These are phyloP conservation scores for Candida morakotiae DNA, from an alignment of 805 yeast species.

Conservation along the genomic window DNA sequence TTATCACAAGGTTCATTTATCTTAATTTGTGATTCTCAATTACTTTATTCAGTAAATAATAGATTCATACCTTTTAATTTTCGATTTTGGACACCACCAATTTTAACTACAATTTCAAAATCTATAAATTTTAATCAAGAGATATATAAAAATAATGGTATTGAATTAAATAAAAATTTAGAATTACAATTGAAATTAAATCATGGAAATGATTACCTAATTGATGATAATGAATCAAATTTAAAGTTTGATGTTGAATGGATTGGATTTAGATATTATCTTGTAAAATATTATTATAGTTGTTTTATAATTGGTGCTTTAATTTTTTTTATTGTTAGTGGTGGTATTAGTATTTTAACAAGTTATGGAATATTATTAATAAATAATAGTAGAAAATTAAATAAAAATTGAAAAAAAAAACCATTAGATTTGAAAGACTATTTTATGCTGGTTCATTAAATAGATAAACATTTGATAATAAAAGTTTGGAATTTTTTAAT, in stretches of 20 bases:
- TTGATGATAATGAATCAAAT: slow-evolving; percentile 14
- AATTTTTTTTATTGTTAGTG: slow-evolving; percentile 33
- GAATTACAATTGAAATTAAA: background rate
- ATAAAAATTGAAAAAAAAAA: background rate
- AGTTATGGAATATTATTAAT: slow-evolving; percentile 7
- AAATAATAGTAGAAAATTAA: background rate
- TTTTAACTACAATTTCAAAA: slow-evolving; percentile 13
- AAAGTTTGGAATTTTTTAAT: background rate
- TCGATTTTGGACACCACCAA: slow-evolving; percentile 35
- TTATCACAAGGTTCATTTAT: slow-evolving; percentile 11
- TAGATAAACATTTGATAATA: too few relatives aligned
- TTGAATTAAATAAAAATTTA: background rate
- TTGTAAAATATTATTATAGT: slow-evolving; percentile 29
- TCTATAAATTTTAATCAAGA: background rate
- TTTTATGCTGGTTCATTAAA: background rate
- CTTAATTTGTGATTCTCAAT: slow-evolving; percentile 28
- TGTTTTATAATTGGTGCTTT: slow-evolving; percentile 34
- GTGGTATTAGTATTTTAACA: slow-evolving; percentile 24
- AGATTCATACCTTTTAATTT: slow-evolving; percentile 31
- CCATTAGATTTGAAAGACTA: background rate
- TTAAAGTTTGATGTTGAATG: slow-evolving; percentile 29
- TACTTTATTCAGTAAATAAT: slow-evolving; percentile 27
- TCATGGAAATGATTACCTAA: slow-evolving; percentile 8
- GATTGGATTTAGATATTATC: slow-evolving; percentile 39
- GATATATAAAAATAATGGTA: background rate